Base-by-base conservation (phyloP, 331 rosid species). In the Pyracantha coccinea region DNA sequence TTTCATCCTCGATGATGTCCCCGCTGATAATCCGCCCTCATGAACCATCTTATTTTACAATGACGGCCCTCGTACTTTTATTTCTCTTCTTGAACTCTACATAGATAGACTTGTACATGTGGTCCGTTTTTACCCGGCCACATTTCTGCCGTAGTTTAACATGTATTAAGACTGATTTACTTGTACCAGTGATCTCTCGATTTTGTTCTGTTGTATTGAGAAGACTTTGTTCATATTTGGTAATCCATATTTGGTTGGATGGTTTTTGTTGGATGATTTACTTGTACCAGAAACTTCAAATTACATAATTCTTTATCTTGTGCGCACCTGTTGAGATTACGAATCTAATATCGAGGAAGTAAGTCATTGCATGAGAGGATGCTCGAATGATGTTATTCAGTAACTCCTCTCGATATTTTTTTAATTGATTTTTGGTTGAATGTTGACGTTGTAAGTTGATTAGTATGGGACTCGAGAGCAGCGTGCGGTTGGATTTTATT, bases 1-100 rank as follows among this genome's bases (percentile, higher is more conserved):
- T 66, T 91, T 89, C 74, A 87, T 91, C 80, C 96, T 91, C 10
- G 98, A 93, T 79, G 93, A 93, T 68, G 98, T 89, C 60, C 95
- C 93, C 0, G 76, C 54, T 55, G 53, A 71, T 20, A 20, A 68
- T 11, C 61, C 73, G 69, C 68, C 27, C 19, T 61, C 83, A 13
- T 83, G 58, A 81, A 60, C 44, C 70, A 44, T 59, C n/a, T 5
- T 3, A 59, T 6, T 47, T 29, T 7, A 9, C 4, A 4, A 31
- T 17, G 17, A 65, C 7, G 27, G 47, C 16, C 47, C 47, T 10
- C 12, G 0, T 17, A 1, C 4, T 62, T 62, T 16, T 2, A 29
- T 3, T 62, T 28, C n/a, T 7, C 12, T 62, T 29, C 12, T 28
- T 7, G 4, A 25, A 27, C 35, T 7, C 4, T 63, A 17, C 41